Conservation (phyloP, 2,329 filamentous ascomycete genomes). For the Chalaropsis thielavioides region DNA sequence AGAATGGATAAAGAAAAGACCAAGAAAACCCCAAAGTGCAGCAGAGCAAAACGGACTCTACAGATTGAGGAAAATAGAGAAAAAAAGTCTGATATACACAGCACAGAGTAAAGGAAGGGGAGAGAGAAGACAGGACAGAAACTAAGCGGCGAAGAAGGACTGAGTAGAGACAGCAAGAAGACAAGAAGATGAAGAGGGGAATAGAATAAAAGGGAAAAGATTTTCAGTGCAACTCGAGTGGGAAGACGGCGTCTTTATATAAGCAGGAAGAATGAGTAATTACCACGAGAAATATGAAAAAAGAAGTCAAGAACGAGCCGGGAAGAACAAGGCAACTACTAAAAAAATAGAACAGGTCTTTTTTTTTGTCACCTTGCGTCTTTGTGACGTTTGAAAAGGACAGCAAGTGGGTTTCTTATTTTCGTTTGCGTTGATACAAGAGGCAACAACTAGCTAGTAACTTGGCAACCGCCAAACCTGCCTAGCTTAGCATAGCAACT, state of each 20-base stretch:
- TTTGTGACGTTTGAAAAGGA: conserved; percentile 17
- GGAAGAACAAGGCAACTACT: neutral
- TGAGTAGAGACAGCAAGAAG: no score
- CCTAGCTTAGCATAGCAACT: no score
- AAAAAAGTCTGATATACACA: neutral
- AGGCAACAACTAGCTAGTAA: no score
- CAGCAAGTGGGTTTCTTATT: conserved; percentile 17
- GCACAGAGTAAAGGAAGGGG: neutral
- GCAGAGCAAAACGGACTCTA: neutral
- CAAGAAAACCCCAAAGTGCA: neutral
- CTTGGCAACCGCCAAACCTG: no score
- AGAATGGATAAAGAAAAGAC: neutral
- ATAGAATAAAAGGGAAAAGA: neutral
- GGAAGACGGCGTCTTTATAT: neutral
- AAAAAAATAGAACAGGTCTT: conserved; percentile 1
- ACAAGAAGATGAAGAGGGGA: neutral
- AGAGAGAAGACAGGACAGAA: neutral
- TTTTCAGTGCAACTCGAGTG: neutral
- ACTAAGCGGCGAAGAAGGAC: no score
- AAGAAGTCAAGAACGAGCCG: neutral
- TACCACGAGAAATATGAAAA: neutral
- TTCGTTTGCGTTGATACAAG: neutral
- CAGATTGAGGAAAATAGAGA: neutral
- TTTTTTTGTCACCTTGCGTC: neutral
- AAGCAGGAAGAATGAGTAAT: neutral